Base-by-base conservation (phyloP, 163 green algal species). In the Coccomyxa subellipsoidea region DNA sequence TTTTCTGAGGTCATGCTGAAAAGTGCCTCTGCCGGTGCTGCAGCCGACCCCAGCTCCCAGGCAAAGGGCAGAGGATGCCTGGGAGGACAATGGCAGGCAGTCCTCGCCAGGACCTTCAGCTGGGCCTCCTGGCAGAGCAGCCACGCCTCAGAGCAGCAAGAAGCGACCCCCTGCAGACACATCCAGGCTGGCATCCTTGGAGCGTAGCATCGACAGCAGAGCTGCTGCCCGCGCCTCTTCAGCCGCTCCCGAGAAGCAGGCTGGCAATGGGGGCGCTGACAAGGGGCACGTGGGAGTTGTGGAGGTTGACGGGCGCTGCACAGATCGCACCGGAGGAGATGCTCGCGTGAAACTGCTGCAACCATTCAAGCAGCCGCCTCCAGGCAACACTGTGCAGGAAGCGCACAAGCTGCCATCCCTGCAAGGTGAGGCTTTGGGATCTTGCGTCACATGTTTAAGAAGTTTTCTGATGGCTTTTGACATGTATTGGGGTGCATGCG, bases 311-410 rank as follows among this genome's bases (percentile, higher is more conserved):
- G 39, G 5, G 38, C 79, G 77, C 47, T 76, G 40, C 47, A n/a
- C 35, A 77, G 53, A 34, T n/a, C 71, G 81, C 23, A 37, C 72
- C 29, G 85, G 82, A 32, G 85, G 77, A 27, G 83, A 87, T 39
- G 80, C 38, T 23, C 81, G 87, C n/a, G 70, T 90, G 29, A 81
- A 72, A 76, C 71, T 90, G 59, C 47, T 31, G 5, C 81, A 76
- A 36, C 70, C 79, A 15, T 7, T 87, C 10, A 18, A 27, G 0
- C 21, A 27, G 25, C 69, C 84, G 0, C 82, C 84, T 21, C 32
- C 71, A 27, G 80, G 81, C 9, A 87, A 87, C 75, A 88, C 84
- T 23, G 87, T 78, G 37, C 38, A 84, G 40, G n/a, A 54, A 38
- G 83, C 75, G n/a, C 87, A 90, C 83, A 73, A 77, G 72, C 77